Evolutionary conservation across 192 early-diverging fungal species (phyloP), one percentile per base, ranked within the genome.

Genomic region (Coemansia sp.): DNA sequence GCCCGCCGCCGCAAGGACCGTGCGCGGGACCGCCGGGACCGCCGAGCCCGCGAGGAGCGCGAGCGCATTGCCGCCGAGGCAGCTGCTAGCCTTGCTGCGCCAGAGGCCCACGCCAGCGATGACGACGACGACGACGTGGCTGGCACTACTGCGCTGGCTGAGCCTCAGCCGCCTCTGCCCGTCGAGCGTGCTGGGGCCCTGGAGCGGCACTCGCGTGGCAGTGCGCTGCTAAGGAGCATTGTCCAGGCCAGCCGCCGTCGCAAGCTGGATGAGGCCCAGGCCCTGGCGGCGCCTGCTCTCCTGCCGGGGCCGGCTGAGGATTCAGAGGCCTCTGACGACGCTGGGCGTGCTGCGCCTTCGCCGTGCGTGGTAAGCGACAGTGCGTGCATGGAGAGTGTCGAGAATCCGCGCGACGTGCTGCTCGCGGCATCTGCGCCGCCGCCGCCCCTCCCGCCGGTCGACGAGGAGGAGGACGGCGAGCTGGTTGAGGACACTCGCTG

Each of bases 1-100:
- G 64, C 73, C 32, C 43, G 85, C 62, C 61, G 74, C 73, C 53
- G 88, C 74, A 77, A 87, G 80, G 74, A 86, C 37, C 71, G 72
- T 6, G 73, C 72, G 13, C 62, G 64, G 1, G 79, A 82, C 66
- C 55, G 80, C 13, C 59, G 75, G 3, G 78, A 75, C 44, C 73
- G 74, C 30, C 39, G 64, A 21, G 67, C 74, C 3, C 69, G 70
- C 1, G 74, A 82, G 64, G 80, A 77, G 38, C 53, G 76, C 3
- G 72, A 74, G 65, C 63, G 66, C 3, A 49, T 74, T 23, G 80
- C 75, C 13, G 57, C 67, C 38, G 80, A 74, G 32, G 72, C 69
- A 2, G 80, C 76, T 19, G 80, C 75, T 6, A 60, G 21, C 21
- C 14, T 55, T 2, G 60, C 63, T 11, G 61, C 46, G 16, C 55